A percentile compares a stretch with the other conserved stretches of the same genome.
Evolutionary conservation across 2,329 filamentous ascomycete genomes (phyloP).

Genomic region (Chaetomiaceae sp.): DNA sequence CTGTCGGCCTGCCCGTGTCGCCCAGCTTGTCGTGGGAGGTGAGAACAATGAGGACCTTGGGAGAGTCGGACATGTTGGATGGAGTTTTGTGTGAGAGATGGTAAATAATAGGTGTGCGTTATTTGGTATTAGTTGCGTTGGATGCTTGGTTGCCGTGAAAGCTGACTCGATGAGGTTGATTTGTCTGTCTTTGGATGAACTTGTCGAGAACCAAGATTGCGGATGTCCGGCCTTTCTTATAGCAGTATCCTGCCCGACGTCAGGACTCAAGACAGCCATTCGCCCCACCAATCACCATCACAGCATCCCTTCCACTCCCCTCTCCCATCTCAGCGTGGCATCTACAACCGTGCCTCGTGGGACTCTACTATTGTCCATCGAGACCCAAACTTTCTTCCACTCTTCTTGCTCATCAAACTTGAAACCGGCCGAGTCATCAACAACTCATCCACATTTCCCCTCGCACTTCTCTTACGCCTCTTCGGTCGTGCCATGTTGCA

Average conservation of each 20-base stretch:
- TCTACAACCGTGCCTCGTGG: not conserved
- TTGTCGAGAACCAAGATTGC: too few relatives aligned
- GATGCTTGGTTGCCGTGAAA: too few relatives aligned
- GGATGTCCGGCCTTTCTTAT: too few relatives aligned
- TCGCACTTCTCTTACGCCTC: not conserved
- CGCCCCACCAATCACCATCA: not conserved
- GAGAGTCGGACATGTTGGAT: slow-evolving; percentile 37
- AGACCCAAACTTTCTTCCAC: too few relatives aligned
- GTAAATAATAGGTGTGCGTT: not conserved
- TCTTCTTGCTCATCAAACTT: slow-evolving; percentile 4
- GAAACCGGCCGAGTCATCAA: not conserved
- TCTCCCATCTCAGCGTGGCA: not conserved
- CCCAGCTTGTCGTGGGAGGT: slow-evolving; percentile 55
- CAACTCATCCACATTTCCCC: not conserved
- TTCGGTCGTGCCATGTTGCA: slow-evolving; percentile 1
- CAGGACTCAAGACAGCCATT: not conserved
- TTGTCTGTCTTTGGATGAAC: too few relatives aligned
- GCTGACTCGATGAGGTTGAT: too few relatives aligned
- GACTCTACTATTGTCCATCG: too few relatives aligned
- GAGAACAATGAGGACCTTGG: slow-evolving; percentile 65
- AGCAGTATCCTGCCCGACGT: too few relatives aligned
- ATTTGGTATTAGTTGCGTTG: not conserved
- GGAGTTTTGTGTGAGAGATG: not conserved
- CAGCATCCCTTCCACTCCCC: too few relatives aligned
- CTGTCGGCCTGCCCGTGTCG: slow-evolving; percentile 51